phyloP scores from a whole-genome alignment of 768 basidiomycete genomes.

The Pleurotus sapidus region DNA sequence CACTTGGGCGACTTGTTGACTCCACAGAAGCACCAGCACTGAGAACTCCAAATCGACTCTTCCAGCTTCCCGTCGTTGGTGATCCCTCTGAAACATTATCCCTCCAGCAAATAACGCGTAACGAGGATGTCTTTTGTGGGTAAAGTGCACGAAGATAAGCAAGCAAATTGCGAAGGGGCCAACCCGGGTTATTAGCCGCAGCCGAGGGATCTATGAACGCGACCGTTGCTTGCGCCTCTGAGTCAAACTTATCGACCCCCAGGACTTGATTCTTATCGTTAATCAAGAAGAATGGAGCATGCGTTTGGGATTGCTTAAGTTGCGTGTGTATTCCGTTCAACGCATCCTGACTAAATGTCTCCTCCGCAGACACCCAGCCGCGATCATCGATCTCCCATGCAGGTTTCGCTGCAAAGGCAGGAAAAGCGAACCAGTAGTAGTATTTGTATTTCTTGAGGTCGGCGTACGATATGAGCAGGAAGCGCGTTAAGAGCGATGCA shows the following conservation, averaged over 20 bases:
- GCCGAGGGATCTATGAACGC: constrained; percentile 88
- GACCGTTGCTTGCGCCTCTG: constrained; percentile 34
- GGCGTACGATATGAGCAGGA: constrained; percentile 90
- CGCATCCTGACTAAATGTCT: constrained; percentile 36
- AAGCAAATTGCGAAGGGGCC: constrained; percentile 93
- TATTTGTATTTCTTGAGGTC: constrained; percentile 99
- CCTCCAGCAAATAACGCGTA: constrained; percentile 79
- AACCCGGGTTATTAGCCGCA: constrained; percentile 69
- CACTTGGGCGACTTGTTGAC: constrained; percentile 40
- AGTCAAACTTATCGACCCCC: constrained; percentile 50
- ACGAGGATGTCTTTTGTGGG: constrained; percentile 38
- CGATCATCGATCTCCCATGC: constrained; percentile 77
- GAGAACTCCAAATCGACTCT: constrained; percentile 61
- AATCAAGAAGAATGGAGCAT: constrained; percentile 61
- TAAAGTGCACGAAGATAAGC: constrained; percentile 70
- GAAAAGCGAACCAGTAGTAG: constrained; percentile 98
- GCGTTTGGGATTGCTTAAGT: constrained; percentile 28
- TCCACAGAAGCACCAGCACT: constrained; percentile 23
- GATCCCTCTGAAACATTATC: constrained; percentile 48
- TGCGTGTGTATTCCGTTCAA: constrained; percentile 43
- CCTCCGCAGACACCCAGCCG: constrained; percentile 55
- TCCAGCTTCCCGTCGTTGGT: constrained; percentile 41
- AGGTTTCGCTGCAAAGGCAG: constrained; percentile 86
- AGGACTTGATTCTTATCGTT: constrained; percentile 29
- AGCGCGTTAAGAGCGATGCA: constrained; percentile 61